These are phyloP conservation scores for Tephrocybe rancida DNA, from an alignment of 768 basidiomycete species.

Conservation along the genomic window DNA sequence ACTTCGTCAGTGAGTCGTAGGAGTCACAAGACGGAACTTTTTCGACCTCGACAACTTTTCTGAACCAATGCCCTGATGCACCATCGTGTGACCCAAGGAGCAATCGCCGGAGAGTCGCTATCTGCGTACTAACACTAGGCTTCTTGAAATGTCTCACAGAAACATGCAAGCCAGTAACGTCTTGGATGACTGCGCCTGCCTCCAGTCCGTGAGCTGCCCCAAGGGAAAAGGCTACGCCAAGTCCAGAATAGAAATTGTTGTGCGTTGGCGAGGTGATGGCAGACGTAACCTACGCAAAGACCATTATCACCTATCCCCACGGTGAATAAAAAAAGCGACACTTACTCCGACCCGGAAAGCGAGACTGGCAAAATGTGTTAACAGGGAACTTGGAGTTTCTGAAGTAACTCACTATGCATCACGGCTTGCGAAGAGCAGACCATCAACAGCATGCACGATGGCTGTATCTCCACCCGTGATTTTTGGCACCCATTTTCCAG, in stretches of 20 bases:
- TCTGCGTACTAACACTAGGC: slow-evolving; percentile 78
- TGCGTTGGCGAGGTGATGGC: slow-evolving; percentile 65
- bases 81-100: slow-evolving; percentile 48
- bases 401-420: slow-evolving; percentile 63
- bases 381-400: background rate
- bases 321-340: background rate
- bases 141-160: slow-evolving; percentile 49
- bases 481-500: slow-evolving; percentile 39
- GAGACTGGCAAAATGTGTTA: slow-evolving; percentile 39
- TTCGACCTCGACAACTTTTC: slow-evolving; percentile 44
- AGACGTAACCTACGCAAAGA: slow-evolving; percentile 46
- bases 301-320: background rate
- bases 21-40: background rate
- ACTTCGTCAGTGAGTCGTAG: background rate
- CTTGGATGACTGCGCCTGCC: slow-evolving; percentile 63
- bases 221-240: slow-evolving; percentile 68
- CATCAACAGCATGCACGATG: slow-evolving; percentile 71
- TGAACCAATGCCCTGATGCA: slow-evolving; percentile 45
- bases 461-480: slow-evolving; percentile 53
- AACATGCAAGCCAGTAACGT: slow-evolving; percentile 68
- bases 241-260: slow-evolving; percentile 55
- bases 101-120: slow-evolving; percentile 70
- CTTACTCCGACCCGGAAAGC: slow-evolving; percentile 71
- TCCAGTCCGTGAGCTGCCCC: slow-evolving; percentile 62
- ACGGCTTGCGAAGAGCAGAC: slow-evolving; percentile 68